Percentiles rank a stretch among this genome's conserved stretches.
Evolutionary conservation across 208 protist species (phyloP).

Genomic region (Tritrichomonas foetus): DNA sequence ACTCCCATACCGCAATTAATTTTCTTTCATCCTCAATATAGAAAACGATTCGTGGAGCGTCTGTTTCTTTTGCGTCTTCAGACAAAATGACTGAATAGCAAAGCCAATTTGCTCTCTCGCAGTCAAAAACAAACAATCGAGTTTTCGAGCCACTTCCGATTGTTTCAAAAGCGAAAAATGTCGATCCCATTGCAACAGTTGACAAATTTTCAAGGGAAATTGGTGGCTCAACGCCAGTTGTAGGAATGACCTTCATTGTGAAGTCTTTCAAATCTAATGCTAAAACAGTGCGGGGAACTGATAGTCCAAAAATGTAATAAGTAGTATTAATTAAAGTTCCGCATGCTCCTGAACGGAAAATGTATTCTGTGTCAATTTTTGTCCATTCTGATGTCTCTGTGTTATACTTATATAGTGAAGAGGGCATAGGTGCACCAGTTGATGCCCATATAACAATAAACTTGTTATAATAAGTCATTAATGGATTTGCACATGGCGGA

Average conservation of each 20-base stretch:
- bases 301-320: neutral
- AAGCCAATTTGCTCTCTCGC: neutral
- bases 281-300: neutral
- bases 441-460: neutral
- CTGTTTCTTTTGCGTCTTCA: neutral
- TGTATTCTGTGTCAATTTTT: neutral
- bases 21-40: neutral
- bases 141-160: neutral
- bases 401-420: neutral
- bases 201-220: neutral
- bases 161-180: neutral
- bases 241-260: neutral
- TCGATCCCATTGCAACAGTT: neutral
- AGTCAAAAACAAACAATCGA: neutral
- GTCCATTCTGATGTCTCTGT: neutral
- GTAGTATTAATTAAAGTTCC: neutral
- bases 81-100: neutral
- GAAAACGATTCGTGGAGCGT: neutral
- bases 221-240: slow-evolving; percentile 9
- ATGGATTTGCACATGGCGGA: neutral
- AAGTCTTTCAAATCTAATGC: neutral
- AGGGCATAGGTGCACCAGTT: neutral
- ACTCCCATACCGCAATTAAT: neutral
- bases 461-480: neutral
- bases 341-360: neutral